These are phyloP conservation scores for Serpula lacrymans DNA, from an alignment of 768 basidiomycete genomes.

Conservation along the genomic window DNA sequence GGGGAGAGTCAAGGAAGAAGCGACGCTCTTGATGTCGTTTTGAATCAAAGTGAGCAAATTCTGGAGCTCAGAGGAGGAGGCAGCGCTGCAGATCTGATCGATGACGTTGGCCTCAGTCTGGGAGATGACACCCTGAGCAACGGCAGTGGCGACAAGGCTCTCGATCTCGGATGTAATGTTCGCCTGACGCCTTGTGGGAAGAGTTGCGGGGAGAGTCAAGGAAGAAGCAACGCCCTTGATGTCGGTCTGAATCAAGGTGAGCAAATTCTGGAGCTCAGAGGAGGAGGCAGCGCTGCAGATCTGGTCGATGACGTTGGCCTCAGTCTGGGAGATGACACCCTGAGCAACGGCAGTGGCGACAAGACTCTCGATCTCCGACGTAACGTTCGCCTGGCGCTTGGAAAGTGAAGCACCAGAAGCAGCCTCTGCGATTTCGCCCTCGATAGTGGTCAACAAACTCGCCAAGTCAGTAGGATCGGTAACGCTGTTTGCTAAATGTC, in stretches of 20 bases:
- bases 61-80: constrained; percentile 1
- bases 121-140: constrained; percentile 59
- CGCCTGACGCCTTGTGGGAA: too few relatives aligned
- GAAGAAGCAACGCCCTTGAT: too few relatives aligned
- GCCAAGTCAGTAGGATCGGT: too few relatives aligned
- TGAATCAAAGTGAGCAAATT: constrained; percentile 1
- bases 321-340: constrained; percentile 4
- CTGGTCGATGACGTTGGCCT: constrained; percentile 1
- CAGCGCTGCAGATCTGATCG: constrained; percentile 3
- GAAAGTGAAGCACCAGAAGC: too few relatives aligned
- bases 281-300: too few relatives aligned
- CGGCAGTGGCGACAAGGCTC: constrained; percentile 59
- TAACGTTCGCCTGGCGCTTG: too few relatives aligned
- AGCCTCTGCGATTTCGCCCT: too few relatives aligned
- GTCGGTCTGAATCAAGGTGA: not conserved
- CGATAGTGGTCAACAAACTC: too few relatives aligned
- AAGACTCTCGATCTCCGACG: constrained; percentile 3
- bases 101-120: constrained; percentile 2
- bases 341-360: constrained; percentile 3
- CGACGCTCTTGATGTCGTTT: not conserved
- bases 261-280: constrained; percentile 1
- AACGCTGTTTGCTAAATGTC: constrained; percentile 2
- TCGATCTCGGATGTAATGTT: constrained; percentile 34
- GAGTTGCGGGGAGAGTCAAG: too few relatives aligned
- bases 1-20: too few relatives aligned